A percentile compares a stretch with the other conserved stretches of the same genome.
Evolutionary conservation across 2,329 filamentous ascomycete genomes (phyloP).

Genomic region (Myriosclerotinia duriaeana): DNA sequence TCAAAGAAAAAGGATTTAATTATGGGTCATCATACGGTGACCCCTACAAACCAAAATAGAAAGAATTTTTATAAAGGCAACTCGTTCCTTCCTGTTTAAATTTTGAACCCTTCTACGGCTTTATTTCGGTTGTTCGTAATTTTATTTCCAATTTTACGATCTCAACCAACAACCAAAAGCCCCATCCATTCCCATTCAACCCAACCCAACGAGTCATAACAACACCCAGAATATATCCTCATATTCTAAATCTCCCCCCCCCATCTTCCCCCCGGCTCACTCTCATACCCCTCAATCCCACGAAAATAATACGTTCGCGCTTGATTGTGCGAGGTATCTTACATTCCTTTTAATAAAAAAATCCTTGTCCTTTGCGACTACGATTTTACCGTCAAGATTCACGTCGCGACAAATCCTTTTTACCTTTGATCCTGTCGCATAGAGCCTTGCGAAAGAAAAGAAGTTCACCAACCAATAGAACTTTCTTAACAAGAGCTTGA

Average conservation of each 20-base stretch:
- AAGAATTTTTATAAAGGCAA: conserved; percentile 15
- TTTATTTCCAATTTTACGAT: conserved; percentile 6
- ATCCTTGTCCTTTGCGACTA: background rate
- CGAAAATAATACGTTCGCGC: background rate
- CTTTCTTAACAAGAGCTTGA: background rate
- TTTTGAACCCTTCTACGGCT: conserved; percentile 10
- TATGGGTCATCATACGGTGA: conserved; percentile 3
- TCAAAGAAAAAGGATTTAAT: conserved; percentile 20
- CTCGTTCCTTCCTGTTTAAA: conserved; percentile 8
- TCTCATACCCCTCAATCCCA: background rate
- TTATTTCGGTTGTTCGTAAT: conserved; percentile 24
- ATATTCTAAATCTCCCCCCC: background rate
- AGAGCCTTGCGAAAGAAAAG: conserved; percentile 4
- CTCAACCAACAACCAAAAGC: conserved; percentile 7
- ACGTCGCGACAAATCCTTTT: conserved; percentile 9
- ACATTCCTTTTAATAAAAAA: conserved; percentile 24
- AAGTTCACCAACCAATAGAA: background rate
- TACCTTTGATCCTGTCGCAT: background rate
- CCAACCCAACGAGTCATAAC: background rate
- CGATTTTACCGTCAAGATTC: background rate
- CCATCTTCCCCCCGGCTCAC: background rate
- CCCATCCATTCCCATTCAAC: background rate
- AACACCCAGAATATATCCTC: background rate
- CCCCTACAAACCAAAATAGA: background rate
- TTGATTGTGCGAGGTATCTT: conserved; percentile 14